Evolutionary conservation across 129 eudicot species (phyloP).

Genomic region (Flaveria bidentis): DNA sequence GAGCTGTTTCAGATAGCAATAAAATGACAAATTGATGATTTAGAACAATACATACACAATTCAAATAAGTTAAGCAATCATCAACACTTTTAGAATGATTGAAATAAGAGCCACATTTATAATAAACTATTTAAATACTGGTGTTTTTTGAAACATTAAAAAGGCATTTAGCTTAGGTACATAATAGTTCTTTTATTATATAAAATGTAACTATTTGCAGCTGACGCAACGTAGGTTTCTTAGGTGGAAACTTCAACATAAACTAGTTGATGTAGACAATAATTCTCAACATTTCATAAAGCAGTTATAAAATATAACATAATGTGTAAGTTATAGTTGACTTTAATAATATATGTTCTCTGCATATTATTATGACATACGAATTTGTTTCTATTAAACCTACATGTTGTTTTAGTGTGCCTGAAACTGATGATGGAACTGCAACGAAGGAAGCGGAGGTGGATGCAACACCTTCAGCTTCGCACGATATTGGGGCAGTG

Average conservation of each 20-base stretch:
- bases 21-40: background rate
- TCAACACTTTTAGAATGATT: background rate
- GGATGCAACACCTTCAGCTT: conserved; percentile 41
- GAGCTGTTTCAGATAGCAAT: background rate
- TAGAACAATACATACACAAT: background rate
- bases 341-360: background rate
- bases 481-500: conserved; percentile 40
- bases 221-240: background rate
- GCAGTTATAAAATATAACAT: conserved; percentile 1
- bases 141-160: background rate
- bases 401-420: conserved; percentile 38
- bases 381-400: conserved; percentile 7
- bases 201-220: conserved; percentile 5
- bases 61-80: conserved; percentile 11
- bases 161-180: background rate
- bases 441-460: conserved; percentile 45
- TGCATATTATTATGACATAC: background rate
- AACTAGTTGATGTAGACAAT: conserved; percentile 10
- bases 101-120: conserved; percentile 1
- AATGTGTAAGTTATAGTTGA: conserved; percentile 3
- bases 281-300: background rate
- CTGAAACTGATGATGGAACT: conserved; percentile 52
- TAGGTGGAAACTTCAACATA: conserved; percentile 1
- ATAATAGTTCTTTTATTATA: conserved; percentile 7
- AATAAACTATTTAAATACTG: background rate